Evolutionary conservation across 306 rosid species (phyloP), one percentile per base, ranked within the genome.

Genomic region (Prunus campanulata): DNA sequence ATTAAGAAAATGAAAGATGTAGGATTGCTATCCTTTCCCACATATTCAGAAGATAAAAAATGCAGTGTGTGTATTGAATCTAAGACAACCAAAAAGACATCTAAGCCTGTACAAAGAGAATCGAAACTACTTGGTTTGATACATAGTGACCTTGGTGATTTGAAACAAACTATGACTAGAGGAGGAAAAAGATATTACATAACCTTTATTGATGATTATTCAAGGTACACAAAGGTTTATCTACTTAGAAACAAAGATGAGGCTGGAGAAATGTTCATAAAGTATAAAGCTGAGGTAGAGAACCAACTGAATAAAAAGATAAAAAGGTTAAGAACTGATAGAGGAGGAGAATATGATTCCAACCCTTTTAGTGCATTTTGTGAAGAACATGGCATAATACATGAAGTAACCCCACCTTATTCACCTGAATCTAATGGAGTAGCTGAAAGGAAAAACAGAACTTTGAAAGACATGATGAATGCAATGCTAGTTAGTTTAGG

Each of bases 1-100:
- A 30, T 72, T 5, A 55, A 72, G 50, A 72, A 72, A 56, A 52
- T 71, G 52, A 71, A 71, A 71, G 76, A 71, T n/a, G 11, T 10
- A 19, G 18, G 30, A 2, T 18, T n/a, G 51, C 10, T 42, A 8
- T 39, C 51, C 11, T 66, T 35, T 4, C n/a, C 51, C 18, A 2
- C 70, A 3, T 19, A 3, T 29, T 3, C n/a, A 13, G 5, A 57
- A 42, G 4, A 8, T 19, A 12, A 66, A 2, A 66, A 73, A 4
- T 55, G 35, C 44, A 68, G 59, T 42, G 35, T 73, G 2, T 73
- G 55, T 42, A 29, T 66, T 14, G 67, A 56, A 35, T n/a, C 52
- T 19, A 71, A 55, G 47, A 32, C 75, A 55, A 55, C 20, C 1
- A 30, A 71, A n/a, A 54, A 71, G 66, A 39, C 64, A 9, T 71